Conservation (phyloP, 345 rosid genomes). For the Stellera chamaejasme region DNA sequence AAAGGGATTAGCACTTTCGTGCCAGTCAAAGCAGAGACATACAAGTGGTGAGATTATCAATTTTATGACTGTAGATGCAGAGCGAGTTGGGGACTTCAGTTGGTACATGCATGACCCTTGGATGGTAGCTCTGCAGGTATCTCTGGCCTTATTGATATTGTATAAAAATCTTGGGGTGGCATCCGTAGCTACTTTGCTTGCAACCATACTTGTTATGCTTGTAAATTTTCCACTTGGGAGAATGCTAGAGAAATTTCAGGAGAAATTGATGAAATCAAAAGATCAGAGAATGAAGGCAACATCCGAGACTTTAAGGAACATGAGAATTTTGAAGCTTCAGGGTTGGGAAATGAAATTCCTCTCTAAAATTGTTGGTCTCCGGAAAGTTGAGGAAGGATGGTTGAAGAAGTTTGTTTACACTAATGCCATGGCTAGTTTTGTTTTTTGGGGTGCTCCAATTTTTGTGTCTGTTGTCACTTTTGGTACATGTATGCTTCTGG, state of each 20-base stretch:
- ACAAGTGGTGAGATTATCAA: conserved; percentile 66
- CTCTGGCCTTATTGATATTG: conserved; percentile 42
- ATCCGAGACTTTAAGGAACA: conserved; percentile 55
- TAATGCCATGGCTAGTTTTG: conserved; percentile 15
- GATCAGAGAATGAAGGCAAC: conserved; percentile 55
- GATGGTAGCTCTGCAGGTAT: conserved; percentile 41
- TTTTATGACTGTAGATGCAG: conserved; percentile 53
- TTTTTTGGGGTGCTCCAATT: conserved; percentile 49
- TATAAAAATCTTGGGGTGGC: conserved; percentile 48
- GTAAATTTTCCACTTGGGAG: conserved; percentile 45
- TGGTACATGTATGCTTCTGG: conserved; percentile 37
- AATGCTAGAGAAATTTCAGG: conserved; percentile 39
- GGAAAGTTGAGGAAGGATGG: conserved; percentile 45
- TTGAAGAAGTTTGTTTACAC: conserved; percentile 32
- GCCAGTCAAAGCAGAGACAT: conserved; percentile 33
- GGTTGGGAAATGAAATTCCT: conserved; percentile 73
- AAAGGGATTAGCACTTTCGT: conserved; percentile 50
- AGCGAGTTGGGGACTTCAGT: conserved; percentile 36
- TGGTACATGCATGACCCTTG: conserved; percentile 55
- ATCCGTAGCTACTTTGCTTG: conserved; percentile 34
- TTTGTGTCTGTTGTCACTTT: conserved; percentile 43
- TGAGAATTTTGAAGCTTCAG: conserved; percentile 75
- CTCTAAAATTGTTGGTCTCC: conserved; percentile 23
- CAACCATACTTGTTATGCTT: conserved; percentile 37
- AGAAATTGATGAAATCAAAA: conserved; percentile 44